phyloP scores from a whole-genome alignment of 495 filamentous ascomycete genomes.

The Oidiodendron maius region DNA sequence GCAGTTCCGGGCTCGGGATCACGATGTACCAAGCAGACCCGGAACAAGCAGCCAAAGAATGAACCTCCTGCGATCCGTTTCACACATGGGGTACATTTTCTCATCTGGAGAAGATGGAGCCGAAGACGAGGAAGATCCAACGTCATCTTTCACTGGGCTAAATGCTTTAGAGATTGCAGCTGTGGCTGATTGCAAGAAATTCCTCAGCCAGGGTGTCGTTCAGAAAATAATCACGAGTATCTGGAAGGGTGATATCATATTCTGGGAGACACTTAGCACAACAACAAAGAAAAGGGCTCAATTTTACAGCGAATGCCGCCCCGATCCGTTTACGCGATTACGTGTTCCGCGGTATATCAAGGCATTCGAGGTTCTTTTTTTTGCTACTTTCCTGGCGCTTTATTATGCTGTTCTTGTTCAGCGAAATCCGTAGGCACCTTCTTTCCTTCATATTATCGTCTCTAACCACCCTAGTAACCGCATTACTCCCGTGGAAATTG shows the following conservation, averaged over 20 bases:
- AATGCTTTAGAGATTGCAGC: conserved; percentile 89
- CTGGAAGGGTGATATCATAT: conserved; percentile 87
- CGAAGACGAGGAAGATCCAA: conserved; percentile 46
- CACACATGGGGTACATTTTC: conserved; percentile 10
- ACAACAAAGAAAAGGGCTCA: conserved; percentile 74
- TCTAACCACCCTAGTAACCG: conserved; percentile 19
- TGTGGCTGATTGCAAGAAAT: conserved; percentile 84
- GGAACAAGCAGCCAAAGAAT: conserved; percentile 16
- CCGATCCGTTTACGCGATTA: conserved; percentile 79
- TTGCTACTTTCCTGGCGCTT: conserved; percentile 69
- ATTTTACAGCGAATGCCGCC: conserved; percentile 67
- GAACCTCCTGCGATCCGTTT: conserved; percentile 18
- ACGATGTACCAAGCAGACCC: conserved; percentile 14
- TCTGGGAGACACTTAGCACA: conserved; percentile 79
- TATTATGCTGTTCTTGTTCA: conserved; percentile 80
- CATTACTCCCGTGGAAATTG: conserved; percentile 45
- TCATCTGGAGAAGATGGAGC: conserved; percentile 18
- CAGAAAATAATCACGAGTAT: conserved; percentile 86
- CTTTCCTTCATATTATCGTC: not conserved
- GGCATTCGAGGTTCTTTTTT: conserved; percentile 82
- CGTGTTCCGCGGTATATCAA: conserved; percentile 91
- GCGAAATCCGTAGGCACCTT: conserved; percentile 32
- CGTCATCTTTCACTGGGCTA: conserved; percentile 64
- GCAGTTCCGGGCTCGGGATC: conserved; percentile 14
- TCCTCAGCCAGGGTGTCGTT: conserved; percentile 77